A percentile compares a stretch with the other conserved stretches of the same genome.
These are phyloP conservation scores for Mortierella sp. DNA, from an alignment of 371 early-diverging fungal genomes.

Conservation along the genomic window DNA sequence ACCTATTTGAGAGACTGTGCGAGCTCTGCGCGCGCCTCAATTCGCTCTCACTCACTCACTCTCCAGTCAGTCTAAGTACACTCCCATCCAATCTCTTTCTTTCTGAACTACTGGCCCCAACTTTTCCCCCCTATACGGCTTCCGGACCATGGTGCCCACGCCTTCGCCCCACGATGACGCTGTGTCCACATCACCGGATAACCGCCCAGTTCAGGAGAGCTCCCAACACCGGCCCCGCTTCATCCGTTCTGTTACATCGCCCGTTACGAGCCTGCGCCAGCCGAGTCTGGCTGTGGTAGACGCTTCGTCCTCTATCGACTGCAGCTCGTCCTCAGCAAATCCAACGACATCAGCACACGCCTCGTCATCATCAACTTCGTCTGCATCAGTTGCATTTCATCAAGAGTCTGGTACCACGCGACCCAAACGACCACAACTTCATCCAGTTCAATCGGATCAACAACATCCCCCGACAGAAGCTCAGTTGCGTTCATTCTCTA, in stretches of 20 bases:
- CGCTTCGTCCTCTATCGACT: background rate
- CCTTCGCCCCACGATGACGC: constrained; percentile 13
- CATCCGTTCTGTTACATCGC: constrained; percentile 42
- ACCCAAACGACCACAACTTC: constrained; percentile 22
- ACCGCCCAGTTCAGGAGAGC: constrained; percentile 18
- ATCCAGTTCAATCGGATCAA: constrained; percentile 22
- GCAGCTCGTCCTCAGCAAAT: background rate
- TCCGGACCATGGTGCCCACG: constrained; percentile 21
- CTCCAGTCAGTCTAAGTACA: background rate
- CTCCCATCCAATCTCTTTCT: background rate
- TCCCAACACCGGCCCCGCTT: constrained; percentile 37
- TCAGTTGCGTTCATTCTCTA: constrained; percentile 28
- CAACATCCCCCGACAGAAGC: background rate
- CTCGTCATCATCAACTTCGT: background rate
- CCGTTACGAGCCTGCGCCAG: constrained; percentile 17
- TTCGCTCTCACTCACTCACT: no score
- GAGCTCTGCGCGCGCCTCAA: no score
- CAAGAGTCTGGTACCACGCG: constrained; percentile 9
- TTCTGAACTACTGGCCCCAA: background rate
- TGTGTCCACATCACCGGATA: constrained; percentile 6
- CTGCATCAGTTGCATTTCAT: background rate
- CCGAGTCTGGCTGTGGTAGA: background rate
- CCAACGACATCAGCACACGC: constrained; percentile 7
- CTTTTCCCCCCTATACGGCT: background rate
- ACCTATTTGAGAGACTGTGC: no score